A percentile compares a stretch with the other conserved stretches of the same genome.
phyloP scores from a whole-genome alignment of 2,329 filamentous ascomycete genomes.

The Alternaria sp. region DNA sequence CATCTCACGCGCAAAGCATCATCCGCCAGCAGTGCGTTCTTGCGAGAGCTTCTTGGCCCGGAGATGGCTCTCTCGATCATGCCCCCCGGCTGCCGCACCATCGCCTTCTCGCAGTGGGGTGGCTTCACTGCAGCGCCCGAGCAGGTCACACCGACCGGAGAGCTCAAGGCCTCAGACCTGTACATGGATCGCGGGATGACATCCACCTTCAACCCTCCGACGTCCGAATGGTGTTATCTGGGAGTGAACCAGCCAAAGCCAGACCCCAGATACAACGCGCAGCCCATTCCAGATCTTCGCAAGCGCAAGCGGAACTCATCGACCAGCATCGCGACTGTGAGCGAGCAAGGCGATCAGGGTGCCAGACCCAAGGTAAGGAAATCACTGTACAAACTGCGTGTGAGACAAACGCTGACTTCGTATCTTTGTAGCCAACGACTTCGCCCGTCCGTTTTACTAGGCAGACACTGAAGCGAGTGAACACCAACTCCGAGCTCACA shows the following conservation, averaged over 20 bases:
- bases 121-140: conserved; percentile 16
- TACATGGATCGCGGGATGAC: conserved; percentile 24
- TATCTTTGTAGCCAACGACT: neutral
- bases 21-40: neutral
- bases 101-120: conserved; percentile 30
- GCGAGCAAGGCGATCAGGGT: neutral
- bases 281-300: conserved; percentile 1
- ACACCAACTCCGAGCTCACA: conserved; percentile 28
- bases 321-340: neutral
- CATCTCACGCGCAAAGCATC: neutral
- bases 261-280: neutral
- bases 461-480: conserved; percentile 19
- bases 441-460: conserved; percentile 17
- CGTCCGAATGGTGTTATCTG: conserved; percentile 24
- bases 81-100: conserved; percentile 20
- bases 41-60: conserved; percentile 16
- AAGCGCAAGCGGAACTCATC: conserved; percentile 10
- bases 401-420: neutral
- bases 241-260: conserved; percentile 19
- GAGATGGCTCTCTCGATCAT: conserved; percentile 14
- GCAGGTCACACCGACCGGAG: conserved; percentile 12
- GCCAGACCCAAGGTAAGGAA: neutral
- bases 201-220: conserved; percentile 26
- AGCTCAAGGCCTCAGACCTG: conserved; percentile 28
- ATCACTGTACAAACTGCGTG: neutral